Percentiles rank a stretch among this genome's conserved stretches.
phyloP scores from a whole-genome alignment of 2,329 filamentous ascomycete genomes.

The Herpotrichia juniperi region DNA sequence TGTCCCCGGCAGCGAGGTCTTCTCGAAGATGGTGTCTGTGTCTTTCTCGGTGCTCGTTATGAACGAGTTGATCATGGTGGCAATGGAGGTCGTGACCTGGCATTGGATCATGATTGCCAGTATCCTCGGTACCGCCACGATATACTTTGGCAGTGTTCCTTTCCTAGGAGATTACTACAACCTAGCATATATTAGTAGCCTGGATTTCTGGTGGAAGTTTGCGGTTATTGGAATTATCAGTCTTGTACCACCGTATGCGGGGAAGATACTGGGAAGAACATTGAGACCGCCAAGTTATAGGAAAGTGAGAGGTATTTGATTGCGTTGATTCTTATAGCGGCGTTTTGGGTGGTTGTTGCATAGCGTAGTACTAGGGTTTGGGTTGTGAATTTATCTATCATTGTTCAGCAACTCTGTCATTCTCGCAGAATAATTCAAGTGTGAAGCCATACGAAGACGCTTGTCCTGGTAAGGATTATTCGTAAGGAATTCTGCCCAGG shows the following conservation, averaged over 20 bases:
- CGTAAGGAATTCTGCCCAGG: too few relatives aligned
- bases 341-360: neutral
- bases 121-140: constrained; percentile 78
- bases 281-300: constrained; percentile 93
- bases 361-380: neutral
- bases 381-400: neutral
- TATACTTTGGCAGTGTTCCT: constrained; percentile 84
- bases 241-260: constrained; percentile 84
- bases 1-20: constrained; percentile 45
- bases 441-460: too few relatives aligned
- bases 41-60: constrained; percentile 90
- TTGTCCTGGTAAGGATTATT: too few relatives aligned
- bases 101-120: constrained; percentile 88
- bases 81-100: constrained; percentile 96
- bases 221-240: constrained; percentile 79
- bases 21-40: constrained; percentile 77
- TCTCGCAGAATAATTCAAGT: too few relatives aligned
- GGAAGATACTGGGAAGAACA: constrained; percentile 81
- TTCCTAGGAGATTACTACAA: constrained; percentile 93
- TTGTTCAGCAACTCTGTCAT: too few relatives aligned
- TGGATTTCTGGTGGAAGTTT: constrained; percentile 89
- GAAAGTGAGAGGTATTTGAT: constrained; percentile 75
- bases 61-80: constrained; percentile 97
- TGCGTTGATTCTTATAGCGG: neutral
- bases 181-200: constrained; percentile 74